A percentile compares a stretch with the other conserved stretches of the same genome.
phyloP scores from a whole-genome alignment of 2,329 filamentous ascomycete species.

The Orbilia oligospora region DNA sequence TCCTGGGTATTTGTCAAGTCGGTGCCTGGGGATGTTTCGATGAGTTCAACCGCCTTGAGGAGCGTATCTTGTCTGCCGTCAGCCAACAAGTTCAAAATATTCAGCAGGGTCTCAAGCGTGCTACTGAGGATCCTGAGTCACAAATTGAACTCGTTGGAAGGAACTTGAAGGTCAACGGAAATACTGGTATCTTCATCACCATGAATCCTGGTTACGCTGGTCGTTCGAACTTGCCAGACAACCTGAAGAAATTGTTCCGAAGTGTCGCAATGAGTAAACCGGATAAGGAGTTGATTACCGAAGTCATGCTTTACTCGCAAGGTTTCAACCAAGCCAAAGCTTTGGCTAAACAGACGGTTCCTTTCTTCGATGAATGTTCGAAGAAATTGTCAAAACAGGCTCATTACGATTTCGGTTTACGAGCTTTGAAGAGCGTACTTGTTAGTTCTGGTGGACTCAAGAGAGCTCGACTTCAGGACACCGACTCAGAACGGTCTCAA shows the following conservation, averaged over 20 bases:
- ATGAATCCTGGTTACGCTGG: constrained; percentile 99
- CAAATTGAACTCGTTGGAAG: constrained; percentile 96
- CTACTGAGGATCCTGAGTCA: constrained; percentile 82
- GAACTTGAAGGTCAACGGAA: constrained; percentile 87
- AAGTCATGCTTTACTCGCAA: constrained; percentile 99
- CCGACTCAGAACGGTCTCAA: constrained; percentile 60
- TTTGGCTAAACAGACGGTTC: constrained; percentile 94
- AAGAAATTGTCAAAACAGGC: constrained; percentile 90
- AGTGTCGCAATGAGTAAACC: constrained; percentile 99
- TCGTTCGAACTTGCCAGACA: constrained; percentile 97
- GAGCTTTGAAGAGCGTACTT: constrained; percentile 97
- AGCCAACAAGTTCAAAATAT: constrained; percentile 99
- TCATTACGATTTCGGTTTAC: constrained; percentile 98
- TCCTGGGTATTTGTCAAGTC: constrained; percentile 98
- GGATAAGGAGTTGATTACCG: constrained; percentile 98
- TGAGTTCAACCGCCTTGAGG: constrained; percentile 98
- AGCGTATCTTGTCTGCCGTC: constrained; percentile 96
- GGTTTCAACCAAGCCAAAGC: constrained; percentile 97
- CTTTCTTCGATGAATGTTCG: constrained; percentile 95
- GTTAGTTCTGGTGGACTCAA: constrained; percentile 98
- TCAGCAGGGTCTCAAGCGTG: constrained; percentile 91
- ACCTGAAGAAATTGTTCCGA: constrained; percentile 99
- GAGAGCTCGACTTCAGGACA: constrained; percentile 71
- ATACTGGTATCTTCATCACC: constrained; percentile 99
- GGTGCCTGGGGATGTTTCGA: constrained; percentile 99